phyloP scores from a whole-genome alignment of 495 filamentous ascomycete species.

The Achaetomiella virescens region DNA sequence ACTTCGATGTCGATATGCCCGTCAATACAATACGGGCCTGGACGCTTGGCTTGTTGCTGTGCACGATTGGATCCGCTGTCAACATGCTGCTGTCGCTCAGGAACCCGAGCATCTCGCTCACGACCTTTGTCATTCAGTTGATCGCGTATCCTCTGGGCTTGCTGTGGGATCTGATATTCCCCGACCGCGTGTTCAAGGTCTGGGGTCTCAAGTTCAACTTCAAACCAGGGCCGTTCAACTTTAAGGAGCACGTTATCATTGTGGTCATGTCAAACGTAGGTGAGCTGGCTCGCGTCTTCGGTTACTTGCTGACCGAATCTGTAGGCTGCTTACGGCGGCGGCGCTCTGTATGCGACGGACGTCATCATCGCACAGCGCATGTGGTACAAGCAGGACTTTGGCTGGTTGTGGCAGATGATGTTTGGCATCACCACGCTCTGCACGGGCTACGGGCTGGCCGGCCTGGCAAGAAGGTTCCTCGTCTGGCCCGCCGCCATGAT shows the following conservation, averaged over 20 bases:
- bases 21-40: slow-evolving; percentile 67
- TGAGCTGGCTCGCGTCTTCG: slow-evolving; percentile 1
- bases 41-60: slow-evolving; percentile 59
- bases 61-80: slow-evolving; percentile 60
- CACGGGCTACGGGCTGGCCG: slow-evolving; percentile 67
- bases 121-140: slow-evolving; percentile 62
- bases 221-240: slow-evolving; percentile 69
- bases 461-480: slow-evolving; percentile 57
- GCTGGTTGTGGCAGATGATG: slow-evolving; percentile 62
- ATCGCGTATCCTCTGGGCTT: slow-evolving; percentile 63
- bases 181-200: slow-evolving; percentile 51
- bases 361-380: slow-evolving; percentile 39
- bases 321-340: slow-evolving; percentile 42
- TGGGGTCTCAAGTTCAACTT: slow-evolving; percentile 56
- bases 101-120: slow-evolving; percentile 58
- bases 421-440: slow-evolving; percentile 65
- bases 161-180: slow-evolving; percentile 49
- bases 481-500: slow-evolving; percentile 68
- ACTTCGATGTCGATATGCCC: slow-evolving; percentile 61
- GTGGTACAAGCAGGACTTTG: slow-evolving; percentile 34
- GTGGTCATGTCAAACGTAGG: slow-evolving; percentile 63
- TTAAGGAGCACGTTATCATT: slow-evolving; percentile 74
- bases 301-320: slow-evolving; percentile 9
- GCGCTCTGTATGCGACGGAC: slow-evolving; percentile 44
- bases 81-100: slow-evolving; percentile 67